phyloP scores from a whole-genome alignment of 169 alveolate genomes.

The Cryptosporidium tyzzeri region DNA sequence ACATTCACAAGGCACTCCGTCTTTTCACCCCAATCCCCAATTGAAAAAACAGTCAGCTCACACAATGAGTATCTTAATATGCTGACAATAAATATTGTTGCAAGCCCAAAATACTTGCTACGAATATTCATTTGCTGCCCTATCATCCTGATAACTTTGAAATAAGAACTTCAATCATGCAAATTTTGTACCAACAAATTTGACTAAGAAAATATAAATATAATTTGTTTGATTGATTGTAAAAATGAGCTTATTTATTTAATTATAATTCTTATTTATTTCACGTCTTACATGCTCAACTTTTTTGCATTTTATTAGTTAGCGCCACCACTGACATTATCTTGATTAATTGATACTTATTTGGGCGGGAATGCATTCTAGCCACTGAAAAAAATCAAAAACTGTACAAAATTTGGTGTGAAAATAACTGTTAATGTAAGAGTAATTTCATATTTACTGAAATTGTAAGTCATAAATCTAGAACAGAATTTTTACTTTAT shows the following conservation, averaged over 20 bases:
- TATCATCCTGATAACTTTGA: background rate
- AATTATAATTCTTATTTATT: background rate
- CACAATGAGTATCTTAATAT: background rate
- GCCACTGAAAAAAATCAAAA: background rate
- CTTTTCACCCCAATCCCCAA: conserved; percentile 71
- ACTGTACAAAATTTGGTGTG: background rate
- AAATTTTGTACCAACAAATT: background rate
- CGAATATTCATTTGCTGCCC: background rate
- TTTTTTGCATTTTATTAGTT: background rate
- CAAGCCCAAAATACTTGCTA: background rate
- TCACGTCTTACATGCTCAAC: conserved; percentile 41
- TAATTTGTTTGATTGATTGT: background rate
- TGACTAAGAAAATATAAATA: background rate
- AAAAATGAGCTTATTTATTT: background rate
- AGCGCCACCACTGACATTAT: conserved; percentile 21
- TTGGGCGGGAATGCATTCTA: conserved; percentile 6
- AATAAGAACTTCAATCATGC: background rate
- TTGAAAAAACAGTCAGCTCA: conserved; percentile 52
- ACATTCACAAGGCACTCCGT: conserved; percentile 21
- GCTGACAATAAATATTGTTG: conserved; percentile 1
- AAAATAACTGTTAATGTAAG: background rate
- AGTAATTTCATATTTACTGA: no score
- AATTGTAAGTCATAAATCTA: no score
- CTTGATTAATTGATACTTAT: conserved; percentile 6
- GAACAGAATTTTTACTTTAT: background rate